These are phyloP conservation scores for Phoenix roebelenii DNA, from an alignment of 176 grass and related monocot species.

Conservation along the genomic window DNA sequence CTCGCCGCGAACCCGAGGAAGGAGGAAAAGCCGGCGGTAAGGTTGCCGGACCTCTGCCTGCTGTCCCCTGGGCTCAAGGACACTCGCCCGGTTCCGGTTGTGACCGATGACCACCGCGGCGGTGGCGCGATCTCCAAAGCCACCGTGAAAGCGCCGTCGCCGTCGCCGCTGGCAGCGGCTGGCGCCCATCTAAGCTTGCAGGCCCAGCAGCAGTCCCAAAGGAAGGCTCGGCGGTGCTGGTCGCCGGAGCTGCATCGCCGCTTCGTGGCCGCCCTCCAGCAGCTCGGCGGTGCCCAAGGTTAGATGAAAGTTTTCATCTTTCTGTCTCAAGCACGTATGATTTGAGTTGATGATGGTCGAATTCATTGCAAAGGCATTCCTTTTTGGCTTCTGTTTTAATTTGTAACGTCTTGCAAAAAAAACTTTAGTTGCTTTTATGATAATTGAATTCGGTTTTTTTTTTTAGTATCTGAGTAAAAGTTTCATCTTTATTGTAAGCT, in stretches of 20 bases:
- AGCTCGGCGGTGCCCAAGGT: conserved; percentile 94
- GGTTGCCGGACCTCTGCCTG: conserved; percentile 21
- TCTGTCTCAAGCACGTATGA: not conserved
- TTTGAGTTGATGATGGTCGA: too few species aligned
- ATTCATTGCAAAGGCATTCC: too few species aligned
- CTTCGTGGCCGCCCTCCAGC: conserved; percentile 57
- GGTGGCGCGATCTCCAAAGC: not conserved
- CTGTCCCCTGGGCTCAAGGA: conserved; percentile 4
- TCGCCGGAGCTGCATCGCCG: conserved; percentile 75
- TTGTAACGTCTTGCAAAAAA: too few species aligned
- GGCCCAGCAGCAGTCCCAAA: conserved; percentile 26
- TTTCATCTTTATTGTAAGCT: too few species aligned
- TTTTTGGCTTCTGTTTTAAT: too few species aligned
- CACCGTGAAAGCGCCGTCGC: conserved; percentile 1
- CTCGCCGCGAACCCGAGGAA: conserved; percentile 25
- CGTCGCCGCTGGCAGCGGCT: conserved; percentile 7
- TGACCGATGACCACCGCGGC: conserved; percentile 8
- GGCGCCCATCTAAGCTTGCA: conserved; percentile 29
- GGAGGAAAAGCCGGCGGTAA: conserved; percentile 4
- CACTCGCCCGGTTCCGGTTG: conserved; percentile 4
- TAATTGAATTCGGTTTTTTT: too few species aligned
- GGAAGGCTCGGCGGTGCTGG: conserved; percentile 94
- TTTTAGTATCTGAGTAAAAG: too few species aligned
- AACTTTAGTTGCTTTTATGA: too few species aligned
- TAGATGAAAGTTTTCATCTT: conserved; percentile 13